Evolutionary conservation across 768 basidiomycete genomes (phyloP).

Genomic region (Kwoniella bestiolae): DNA sequence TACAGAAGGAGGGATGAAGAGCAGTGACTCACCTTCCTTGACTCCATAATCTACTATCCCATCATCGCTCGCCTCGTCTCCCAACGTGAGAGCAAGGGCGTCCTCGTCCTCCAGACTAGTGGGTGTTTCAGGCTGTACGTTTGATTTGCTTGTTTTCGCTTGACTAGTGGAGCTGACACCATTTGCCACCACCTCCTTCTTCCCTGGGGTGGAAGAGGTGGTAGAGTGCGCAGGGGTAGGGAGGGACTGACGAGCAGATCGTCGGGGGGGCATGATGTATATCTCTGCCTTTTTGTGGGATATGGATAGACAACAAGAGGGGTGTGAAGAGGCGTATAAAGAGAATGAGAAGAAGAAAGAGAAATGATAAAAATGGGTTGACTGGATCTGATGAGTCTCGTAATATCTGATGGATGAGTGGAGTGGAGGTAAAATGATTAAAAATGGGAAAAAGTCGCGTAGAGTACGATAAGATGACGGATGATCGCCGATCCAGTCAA

Average conservation of each 20-base stretch:
- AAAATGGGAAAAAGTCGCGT: not conserved
- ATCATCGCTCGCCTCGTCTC: conserved; percentile 7
- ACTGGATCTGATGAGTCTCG: not conserved
- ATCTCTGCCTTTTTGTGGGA: not conserved
- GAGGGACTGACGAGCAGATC: conserved; percentile 33
- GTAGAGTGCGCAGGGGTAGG: conserved; percentile 43
- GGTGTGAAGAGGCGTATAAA: too few species aligned
- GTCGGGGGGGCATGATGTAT: conserved; percentile 36
- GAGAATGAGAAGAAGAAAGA: conserved; percentile 7
- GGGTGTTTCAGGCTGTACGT: conserved; percentile 31
- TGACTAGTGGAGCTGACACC: not conserved
- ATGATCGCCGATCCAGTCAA: conserved; percentile 24
- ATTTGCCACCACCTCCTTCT: conserved; percentile 9
- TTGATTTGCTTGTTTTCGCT: not conserved
- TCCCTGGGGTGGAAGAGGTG: conserved; percentile 14
- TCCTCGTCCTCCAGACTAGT: conserved; percentile 33
- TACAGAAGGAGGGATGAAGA: not conserved
- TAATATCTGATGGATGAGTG: conserved; percentile 1
- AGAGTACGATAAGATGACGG: not conserved
- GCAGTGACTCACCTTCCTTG: conserved; percentile 36
- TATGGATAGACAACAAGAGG: not conserved
- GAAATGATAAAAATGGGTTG: not conserved
- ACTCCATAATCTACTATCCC: conserved; percentile 5
- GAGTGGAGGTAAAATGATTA: conserved; percentile 18
- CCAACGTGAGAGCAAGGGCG: not conserved